phyloP scores from a whole-genome alignment of 306 rosid genomes.

The Quercus bicolor region DNA sequence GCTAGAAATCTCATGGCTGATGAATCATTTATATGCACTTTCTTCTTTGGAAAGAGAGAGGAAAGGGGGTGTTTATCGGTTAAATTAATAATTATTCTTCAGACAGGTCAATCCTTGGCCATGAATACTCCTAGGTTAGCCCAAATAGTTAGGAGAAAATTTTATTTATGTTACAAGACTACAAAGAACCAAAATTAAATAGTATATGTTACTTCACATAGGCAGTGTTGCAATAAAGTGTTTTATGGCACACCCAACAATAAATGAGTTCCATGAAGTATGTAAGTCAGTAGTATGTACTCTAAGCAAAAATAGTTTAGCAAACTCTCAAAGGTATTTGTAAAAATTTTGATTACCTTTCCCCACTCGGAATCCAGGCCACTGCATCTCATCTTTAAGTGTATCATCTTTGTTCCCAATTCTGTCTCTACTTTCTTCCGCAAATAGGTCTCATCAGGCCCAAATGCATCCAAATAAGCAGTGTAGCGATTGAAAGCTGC shows the following conservation, averaged over 20 bases:
- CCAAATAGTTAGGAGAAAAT: not conserved
- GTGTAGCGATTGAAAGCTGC: conserved; percentile 60
- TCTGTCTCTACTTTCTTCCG: conserved; percentile 91
- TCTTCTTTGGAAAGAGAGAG: not conserved
- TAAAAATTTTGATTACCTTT: conserved; percentile 52
- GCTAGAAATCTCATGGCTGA: not conserved
- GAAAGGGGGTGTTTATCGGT: not conserved
- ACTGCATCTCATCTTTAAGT: conserved; percentile 89
- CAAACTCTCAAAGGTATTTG: not conserved
- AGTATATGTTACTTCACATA: not conserved
- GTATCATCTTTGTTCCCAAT: conserved; percentile 82
- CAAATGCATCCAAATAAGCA: conserved; percentile 83
- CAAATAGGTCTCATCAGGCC: conserved; percentile 73
- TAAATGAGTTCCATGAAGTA: not conserved
- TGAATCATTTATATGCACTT: not conserved
- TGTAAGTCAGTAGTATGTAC: not conserved
- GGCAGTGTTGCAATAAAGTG: not conserved
- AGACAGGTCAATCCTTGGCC: not conserved
- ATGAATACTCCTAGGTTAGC: not conserved
- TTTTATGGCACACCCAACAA: not conserved
- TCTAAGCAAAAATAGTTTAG: not conserved
- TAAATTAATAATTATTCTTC: not conserved
- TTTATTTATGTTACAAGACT: not conserved
- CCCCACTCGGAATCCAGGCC: conserved; percentile 88
- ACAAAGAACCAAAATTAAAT: not conserved